A percentile compares a stretch with the other conserved stretches of the same genome.
These are phyloP conservation scores for Teratosphaeriaceae sp. DNA, from an alignment of 2,329 filamentous ascomycete genomes.

Conservation along the genomic window DNA sequence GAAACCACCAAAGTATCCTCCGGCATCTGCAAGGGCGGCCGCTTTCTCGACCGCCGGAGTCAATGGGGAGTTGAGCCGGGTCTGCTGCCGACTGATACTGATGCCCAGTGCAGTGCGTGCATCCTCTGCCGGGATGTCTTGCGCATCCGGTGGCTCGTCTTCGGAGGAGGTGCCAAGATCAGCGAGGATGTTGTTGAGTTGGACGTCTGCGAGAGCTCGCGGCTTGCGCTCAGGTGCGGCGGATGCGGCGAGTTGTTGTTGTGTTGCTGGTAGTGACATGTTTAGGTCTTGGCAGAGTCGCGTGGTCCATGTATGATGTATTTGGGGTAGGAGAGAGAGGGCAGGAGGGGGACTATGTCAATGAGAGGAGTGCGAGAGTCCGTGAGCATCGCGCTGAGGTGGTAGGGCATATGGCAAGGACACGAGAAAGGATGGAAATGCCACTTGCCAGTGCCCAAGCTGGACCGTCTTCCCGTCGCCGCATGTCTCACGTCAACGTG, in stretches of 20 bases:
- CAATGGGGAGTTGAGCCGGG: conserved; percentile 48
- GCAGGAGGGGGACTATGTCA: not conserved
- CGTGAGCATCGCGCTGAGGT: no score
- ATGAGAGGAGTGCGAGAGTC: no score
- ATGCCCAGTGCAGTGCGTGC: conserved; percentile 47
- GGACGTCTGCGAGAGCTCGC: conserved; percentile 36
- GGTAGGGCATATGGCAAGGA: no score
- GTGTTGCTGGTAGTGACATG: not conserved
- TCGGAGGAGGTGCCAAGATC: conserved; percentile 39
- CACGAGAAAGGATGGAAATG: no score
- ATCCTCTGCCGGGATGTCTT: conserved; percentile 30
- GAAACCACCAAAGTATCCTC: conserved; percentile 38
- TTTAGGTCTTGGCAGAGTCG: no score
- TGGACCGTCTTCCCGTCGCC: no score
- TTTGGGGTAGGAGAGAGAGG: no score
- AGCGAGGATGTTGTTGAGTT: conserved; percentile 34
- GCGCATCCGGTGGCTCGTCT: conserved; percentile 29
- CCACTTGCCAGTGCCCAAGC: no score
- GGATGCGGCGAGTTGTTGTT: not conserved
- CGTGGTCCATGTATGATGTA: no score
- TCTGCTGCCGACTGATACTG: conserved; percentile 53
- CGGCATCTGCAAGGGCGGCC: conserved; percentile 45
- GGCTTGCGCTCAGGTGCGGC: conserved; percentile 1
- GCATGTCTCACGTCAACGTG: no score
- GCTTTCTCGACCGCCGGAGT: conserved; percentile 55